A percentile compares a stretch with the other conserved stretches of the same genome.
These are phyloP conservation scores for Lactarius tabidus DNA, from an alignment of 768 basidiomycete species.

Conservation along the genomic window DNA sequence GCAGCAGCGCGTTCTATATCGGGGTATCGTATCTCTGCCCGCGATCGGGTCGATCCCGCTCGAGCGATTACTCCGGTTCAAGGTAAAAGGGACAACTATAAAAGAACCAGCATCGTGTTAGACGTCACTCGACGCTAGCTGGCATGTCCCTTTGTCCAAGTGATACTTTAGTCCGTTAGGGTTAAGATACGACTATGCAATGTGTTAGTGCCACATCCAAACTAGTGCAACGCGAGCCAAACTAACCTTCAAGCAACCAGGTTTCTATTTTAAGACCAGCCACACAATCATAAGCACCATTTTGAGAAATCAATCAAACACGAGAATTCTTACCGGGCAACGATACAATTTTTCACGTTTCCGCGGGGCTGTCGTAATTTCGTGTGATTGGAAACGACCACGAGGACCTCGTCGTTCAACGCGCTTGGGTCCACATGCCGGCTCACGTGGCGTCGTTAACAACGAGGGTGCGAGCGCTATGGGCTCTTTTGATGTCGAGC, in stretches of 20 bases:
- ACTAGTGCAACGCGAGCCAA: neutral
- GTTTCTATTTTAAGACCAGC: constrained; percentile 29
- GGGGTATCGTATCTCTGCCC: constrained; percentile 20
- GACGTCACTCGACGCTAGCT: constrained; percentile 31
- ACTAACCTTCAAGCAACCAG: constrained; percentile 52
- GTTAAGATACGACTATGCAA: constrained; percentile 52
- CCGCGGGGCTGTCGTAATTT: constrained; percentile 18
- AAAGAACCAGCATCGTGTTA: neutral
- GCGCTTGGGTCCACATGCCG: constrained; percentile 15
- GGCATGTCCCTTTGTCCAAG: constrained; percentile 62
- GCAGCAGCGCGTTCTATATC: constrained; percentile 12
- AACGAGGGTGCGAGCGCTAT: constrained; percentile 23
- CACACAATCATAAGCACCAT: constrained; percentile 1
- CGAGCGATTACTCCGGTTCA: constrained; percentile 5
- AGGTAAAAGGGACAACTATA: neutral
- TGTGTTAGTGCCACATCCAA: constrained; percentile 12
- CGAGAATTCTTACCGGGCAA: constrained; percentile 23
- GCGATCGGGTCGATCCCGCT: constrained; percentile 5
- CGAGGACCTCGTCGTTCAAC: constrained; percentile 24
- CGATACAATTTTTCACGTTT: constrained; percentile 27
- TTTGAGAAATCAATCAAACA: neutral
- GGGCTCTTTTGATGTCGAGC: constrained; percentile 9
- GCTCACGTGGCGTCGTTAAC: constrained; percentile 22
- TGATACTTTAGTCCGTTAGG: constrained; percentile 68
- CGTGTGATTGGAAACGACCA: constrained; percentile 25